Base-by-base conservation (phyloP, 306 rosid genomes). In the Elaeagnus macrophylla region DNA sequence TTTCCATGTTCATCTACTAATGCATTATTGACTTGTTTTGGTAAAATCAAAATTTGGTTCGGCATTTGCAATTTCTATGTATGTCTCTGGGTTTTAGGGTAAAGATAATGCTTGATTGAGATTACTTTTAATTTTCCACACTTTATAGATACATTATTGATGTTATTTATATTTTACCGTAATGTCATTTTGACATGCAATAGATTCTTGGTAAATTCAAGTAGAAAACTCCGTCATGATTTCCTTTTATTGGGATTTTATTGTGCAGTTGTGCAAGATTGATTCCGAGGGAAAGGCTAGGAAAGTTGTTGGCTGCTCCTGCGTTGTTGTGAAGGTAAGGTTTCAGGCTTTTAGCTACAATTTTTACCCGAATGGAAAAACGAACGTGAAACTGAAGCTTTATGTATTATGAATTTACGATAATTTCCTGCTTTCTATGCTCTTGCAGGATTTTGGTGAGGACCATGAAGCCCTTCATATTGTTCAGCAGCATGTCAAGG, bases 231-330 rank as follows among this genome's bases (percentile, higher is more conserved):
- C 11, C 1, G 6, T 49, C 17, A 14, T 49, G 56, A 60, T 60
- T 10, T 12, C 19, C 7, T 1, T 12, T 15, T 2, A 5, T 12
- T 53, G 14, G 38, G 12, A 12, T 6, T 11, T 51, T 25, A 6
- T 12, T 12, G 1, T 66, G 48, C 77, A 81, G 95, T 67, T 87
- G 72, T 83, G 95, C 70, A 87, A 87, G 77, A 81, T 83, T 32
- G 95, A 87, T 54, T 83, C 94, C 0, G 95, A 87, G 61, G 95
- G 95, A 42, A 87, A 87, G 69, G 95, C 95, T 1, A 87, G 81
- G 72, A 76, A 72, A 44, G 78, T 76, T 6, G 78, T 72, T 42
- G 81, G 81, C 32, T 76, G 81, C 70, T 81, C 89, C 15, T 87
- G 94, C 13, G 94, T 87, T 3, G 95, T 87, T 60, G 95, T 87